phyloP scores from a whole-genome alignment of 345 rosid species.

The Gossypium anomalum region DNA sequence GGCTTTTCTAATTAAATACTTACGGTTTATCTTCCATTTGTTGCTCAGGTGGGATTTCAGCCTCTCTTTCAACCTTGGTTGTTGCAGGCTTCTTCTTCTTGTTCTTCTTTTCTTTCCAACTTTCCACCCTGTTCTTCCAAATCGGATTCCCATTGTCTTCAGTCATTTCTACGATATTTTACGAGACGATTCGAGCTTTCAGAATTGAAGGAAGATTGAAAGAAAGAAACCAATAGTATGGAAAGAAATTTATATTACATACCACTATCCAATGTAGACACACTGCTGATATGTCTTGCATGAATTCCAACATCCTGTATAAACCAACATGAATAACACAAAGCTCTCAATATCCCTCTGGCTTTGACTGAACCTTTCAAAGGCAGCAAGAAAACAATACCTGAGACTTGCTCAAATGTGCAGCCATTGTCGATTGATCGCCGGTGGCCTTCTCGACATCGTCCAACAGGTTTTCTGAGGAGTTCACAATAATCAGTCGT shows the following conservation, averaged over 20 bases:
- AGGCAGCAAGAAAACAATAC: constrained; percentile 25
- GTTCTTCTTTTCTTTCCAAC: constrained; percentile 93
- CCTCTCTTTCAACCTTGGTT: constrained; percentile 51
- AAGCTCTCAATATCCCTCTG: background rate
- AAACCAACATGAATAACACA: constrained; percentile 19
- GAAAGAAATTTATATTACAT: constrained; percentile 21
- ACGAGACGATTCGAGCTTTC: background rate
- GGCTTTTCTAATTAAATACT: constrained; percentile 20
- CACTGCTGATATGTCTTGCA: constrained; percentile 88
- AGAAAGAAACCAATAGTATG: background rate
- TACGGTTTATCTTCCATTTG: constrained; percentile 82
- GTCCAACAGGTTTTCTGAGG: constrained; percentile 55
- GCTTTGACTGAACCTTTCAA: background rate
- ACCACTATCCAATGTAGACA: constrained; percentile 92
- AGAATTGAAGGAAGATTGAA: constrained; percentile 5
- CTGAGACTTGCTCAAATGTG: constrained; percentile 49
- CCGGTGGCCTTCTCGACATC: constrained; percentile 46
- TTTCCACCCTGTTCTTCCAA: constrained; percentile 97
- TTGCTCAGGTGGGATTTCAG: constrained; percentile 74
- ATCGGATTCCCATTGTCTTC: constrained; percentile 89
- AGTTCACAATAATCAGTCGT: constrained; percentile 9
- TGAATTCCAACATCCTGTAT: constrained; percentile 75
- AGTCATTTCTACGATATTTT: constrained; percentile 47
- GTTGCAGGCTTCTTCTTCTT: constrained; percentile 59
- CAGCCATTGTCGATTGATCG: constrained; percentile 36